Evolutionary conservation across 768 basidiomycete genomes (phyloP).

Genomic region (Dentipellis fragilis): DNA sequence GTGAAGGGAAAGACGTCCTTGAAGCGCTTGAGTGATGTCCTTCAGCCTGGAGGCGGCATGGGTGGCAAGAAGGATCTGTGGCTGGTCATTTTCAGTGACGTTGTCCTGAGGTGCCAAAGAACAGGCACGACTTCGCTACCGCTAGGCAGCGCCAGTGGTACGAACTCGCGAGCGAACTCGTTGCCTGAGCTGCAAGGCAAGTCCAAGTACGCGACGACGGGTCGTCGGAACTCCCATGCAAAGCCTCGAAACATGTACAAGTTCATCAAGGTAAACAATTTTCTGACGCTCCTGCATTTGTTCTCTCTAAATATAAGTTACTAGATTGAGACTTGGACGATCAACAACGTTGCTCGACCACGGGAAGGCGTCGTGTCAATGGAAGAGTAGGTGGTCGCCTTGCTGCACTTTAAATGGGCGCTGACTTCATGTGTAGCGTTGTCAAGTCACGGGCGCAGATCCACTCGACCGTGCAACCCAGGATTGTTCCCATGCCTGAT

Average conservation of each 20-base stretch:
- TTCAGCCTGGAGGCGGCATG: slow-evolving; percentile 42
- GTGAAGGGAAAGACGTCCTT: slow-evolving; percentile 81
- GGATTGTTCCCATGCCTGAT: slow-evolving; percentile 59
- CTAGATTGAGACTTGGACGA: slow-evolving; percentile 83
- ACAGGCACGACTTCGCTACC: slow-evolving; percentile 84
- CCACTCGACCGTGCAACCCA: slow-evolving; percentile 46
- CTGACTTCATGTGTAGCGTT: slow-evolving; percentile 34
- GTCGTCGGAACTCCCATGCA: slow-evolving; percentile 63
- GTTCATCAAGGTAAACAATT: slow-evolving; percentile 65
- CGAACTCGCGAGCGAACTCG: slow-evolving; percentile 58
- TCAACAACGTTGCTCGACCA: slow-evolving; percentile 66
- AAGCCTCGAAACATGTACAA: slow-evolving; percentile 89
- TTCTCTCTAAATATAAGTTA: slow-evolving; percentile 3
- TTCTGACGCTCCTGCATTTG: background rate
- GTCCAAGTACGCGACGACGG: slow-evolving; percentile 75
- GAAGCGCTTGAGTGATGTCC: slow-evolving; percentile 84
- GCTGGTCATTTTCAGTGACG: slow-evolving; percentile 95
- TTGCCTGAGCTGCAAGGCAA: slow-evolving; percentile 79
- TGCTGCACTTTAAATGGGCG: slow-evolving; percentile 2
- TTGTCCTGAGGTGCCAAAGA: slow-evolving; percentile 83
- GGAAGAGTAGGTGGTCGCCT: slow-evolving; percentile 63
- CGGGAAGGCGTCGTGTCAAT: slow-evolving; percentile 77
- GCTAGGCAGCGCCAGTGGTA: slow-evolving; percentile 40
- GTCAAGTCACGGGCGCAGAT: slow-evolving; percentile 61
- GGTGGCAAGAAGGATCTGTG: slow-evolving; percentile 81